Evolutionary conservation across 1,284 basidiomycete genomes (phyloP), one percentile per base, ranked within the genome.

Genomic region (Exsudoporus floridanus): DNA sequence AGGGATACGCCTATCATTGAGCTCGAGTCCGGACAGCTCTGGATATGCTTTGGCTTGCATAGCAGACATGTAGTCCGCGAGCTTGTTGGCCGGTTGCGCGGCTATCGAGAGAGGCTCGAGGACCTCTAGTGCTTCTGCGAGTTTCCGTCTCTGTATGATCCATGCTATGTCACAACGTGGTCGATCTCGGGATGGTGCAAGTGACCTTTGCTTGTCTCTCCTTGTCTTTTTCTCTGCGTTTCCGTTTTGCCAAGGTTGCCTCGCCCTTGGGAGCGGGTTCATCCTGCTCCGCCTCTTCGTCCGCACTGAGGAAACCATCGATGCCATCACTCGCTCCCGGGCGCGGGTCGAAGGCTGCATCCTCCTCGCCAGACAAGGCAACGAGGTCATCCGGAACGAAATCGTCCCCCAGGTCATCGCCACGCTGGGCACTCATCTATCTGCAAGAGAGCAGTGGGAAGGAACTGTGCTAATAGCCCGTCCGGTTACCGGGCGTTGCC

Each of bases 401-500:
- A 62, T 92, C 88, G 63, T 92, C 90, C 39, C 87, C 86, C 18
- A 92, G 77, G 72, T 88, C 88, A 74, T 93, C 91, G 39, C 86
- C 87, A 50, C 74, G 69, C 57, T 70, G 69, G 44, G 50, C 64
- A 57, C 57, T 61, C 72, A 75, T 72, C 70, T 70, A 23, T 66
- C 8, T 3, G 43, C 42, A 27, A 37, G 27, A 19, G n/a, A 23
- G 37, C 9, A 21, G 37, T 42, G 34, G 39, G 13, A 14, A 31
- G 30, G 30, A 13, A 31, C 30, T 13, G 5, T 30, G 2, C 1
- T 14, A 6, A 13, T 6, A 12, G 4, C 30, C 30, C 30, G 30
- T 30, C 28, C 28, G 12, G 28, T 30, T 25, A 34, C 18, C 19
- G 7, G 44, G 9, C 13, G 21, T 55, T 39, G 35, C 52, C 35